A percentile compares a stretch with the other conserved stretches of the same genome.
These are phyloP conservation scores for Trebouxiophyceae sp. DNA, from an alignment of 163 green algal species.

Conservation along the genomic window DNA sequence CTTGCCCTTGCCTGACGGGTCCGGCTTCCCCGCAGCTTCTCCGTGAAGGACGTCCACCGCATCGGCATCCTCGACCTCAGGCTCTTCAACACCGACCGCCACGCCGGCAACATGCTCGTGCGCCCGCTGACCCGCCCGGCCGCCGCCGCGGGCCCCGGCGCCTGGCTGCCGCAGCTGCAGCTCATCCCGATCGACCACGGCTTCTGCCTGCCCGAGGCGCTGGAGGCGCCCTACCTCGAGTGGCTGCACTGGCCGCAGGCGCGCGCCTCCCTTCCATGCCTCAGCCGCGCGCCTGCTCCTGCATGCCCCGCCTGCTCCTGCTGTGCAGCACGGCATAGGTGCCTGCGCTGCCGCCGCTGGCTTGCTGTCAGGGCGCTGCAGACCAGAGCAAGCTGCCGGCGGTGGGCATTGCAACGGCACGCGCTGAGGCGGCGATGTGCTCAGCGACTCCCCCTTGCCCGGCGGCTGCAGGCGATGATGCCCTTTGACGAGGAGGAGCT, in stretches of 20 bases:
- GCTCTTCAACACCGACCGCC: conserved; percentile 94
- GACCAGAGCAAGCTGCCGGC: background rate
- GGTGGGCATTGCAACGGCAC: too few species aligned
- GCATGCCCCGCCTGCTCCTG: too few species aligned
- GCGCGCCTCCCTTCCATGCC: background rate
- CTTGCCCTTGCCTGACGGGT: background rate
- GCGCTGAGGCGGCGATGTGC: too few species aligned
- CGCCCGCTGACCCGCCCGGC: conserved; percentile 9
- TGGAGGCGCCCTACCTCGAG: conserved; percentile 96
- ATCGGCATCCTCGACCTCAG: conserved; percentile 96
- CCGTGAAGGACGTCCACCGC: conserved; percentile 72
- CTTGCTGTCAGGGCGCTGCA: background rate
- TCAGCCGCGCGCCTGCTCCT: too few species aligned
- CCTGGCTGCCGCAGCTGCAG: conserved; percentile 47
- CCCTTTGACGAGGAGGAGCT: conserved; percentile 85
- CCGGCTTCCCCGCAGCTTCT: conserved; percentile 4
- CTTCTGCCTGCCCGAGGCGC: conserved; percentile 89
- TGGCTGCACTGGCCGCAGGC: conserved; percentile 94
- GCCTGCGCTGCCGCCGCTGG: conserved; percentile 1
- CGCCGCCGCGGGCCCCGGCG: background rate
- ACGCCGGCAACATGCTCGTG: conserved; percentile 91
- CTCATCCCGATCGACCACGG: conserved; percentile 96
- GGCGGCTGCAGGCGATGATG: conserved; percentile 79
- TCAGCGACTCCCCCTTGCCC: too few species aligned
- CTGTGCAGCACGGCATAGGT: too few species aligned